Base-by-base conservation (phyloP, 225 moss, liverwort and hornwort species). In the Marchantia paleacea region DNA sequence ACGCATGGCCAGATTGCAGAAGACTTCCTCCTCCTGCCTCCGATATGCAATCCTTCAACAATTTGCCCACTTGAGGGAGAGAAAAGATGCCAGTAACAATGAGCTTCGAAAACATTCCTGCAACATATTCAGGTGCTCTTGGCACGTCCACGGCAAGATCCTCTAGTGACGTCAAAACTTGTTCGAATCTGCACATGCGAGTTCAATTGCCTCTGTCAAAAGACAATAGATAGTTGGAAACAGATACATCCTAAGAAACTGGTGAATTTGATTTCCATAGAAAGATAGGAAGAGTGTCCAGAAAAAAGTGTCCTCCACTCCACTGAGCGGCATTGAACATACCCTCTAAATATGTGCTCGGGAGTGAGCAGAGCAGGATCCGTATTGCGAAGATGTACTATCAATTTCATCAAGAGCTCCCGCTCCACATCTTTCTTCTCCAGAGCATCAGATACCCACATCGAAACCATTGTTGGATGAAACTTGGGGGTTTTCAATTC, bases 121-220 rank as follows among this genome's bases (percentile, higher is more conserved):
- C 95, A 78, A 99, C 86, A 69, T 86, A 90, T 12, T 93, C 92
- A 19, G 95, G 97, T 80, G 97, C 97, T 80, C 63, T 91, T 12
- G 97, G 97, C 51, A 90, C 97, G 89, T 99, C 97, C 81, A 95
- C 92, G 29, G 85, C 90, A 15, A 87, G 90, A 58, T 99, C 97
- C 70, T 90, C 83, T 73, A 95, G 78, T 48, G 87, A 83, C 3
- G 90, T 89, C 73, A 99, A 82, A 81, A 99, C 86, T 60, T 83
- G 78, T 14, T 93, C 91, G 76, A 99, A 82, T 84, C 97, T 99
- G 91, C 72, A 70, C 39, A 39, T 5, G 5, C 2, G 39, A 39
- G 13, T 58, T 6, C 13, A 58, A 8, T 13, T 58, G 1, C 3
- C 57, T 13, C 57, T 13, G 57, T 20, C 57, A 58, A 58, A 39